A percentile compares a stretch with the other conserved stretches of the same genome.
phyloP scores from a whole-genome alignment of 164 flowering plant genomes.

The Litsea cubeba region DNA sequence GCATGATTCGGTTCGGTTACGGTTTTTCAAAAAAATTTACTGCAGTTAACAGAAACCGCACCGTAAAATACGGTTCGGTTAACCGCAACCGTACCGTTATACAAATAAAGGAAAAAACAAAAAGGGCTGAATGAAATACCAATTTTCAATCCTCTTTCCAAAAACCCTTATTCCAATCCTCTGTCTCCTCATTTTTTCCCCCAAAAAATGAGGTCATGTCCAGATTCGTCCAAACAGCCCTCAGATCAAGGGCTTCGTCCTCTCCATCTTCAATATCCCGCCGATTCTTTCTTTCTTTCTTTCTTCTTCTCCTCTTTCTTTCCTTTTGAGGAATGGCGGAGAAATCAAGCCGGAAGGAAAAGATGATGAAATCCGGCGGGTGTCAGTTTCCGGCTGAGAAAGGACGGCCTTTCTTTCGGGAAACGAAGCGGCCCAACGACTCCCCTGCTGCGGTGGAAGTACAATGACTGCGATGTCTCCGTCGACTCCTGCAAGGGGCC shows the following conservation, averaged over 20 bases:
- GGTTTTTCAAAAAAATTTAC: too few species aligned
- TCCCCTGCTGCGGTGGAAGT: slow-evolving; percentile 75
- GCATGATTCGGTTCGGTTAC: too few species aligned
- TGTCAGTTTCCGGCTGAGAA: slow-evolving; percentile 23
- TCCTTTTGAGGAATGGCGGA: slow-evolving; percentile 22
- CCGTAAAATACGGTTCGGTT: too few species aligned
- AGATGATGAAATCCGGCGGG: slow-evolving; percentile 45
- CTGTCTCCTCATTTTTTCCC: background rate
- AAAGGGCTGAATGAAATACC: too few species aligned
- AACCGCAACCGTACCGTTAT: too few species aligned
- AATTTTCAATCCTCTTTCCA: background rate
- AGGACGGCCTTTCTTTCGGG: slow-evolving; percentile 24
- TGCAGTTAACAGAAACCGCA: too few species aligned
- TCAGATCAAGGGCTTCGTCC: slow-evolving; percentile 12
- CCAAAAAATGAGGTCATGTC: slow-evolving; percentile 31
- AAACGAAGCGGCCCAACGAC: slow-evolving; percentile 77
- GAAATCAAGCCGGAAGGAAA: slow-evolving; percentile 19
- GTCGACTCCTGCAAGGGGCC: slow-evolving; percentile 9
- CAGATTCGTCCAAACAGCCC: slow-evolving; percentile 30
- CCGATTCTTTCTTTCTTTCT: slow-evolving; percentile 8
- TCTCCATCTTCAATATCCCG: slow-evolving; percentile 8
- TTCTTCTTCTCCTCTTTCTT: background rate
- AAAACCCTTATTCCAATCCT: background rate
- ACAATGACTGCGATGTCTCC: slow-evolving; percentile 32
- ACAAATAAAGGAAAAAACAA: too few species aligned